These are phyloP conservation scores for Yarrowia alimentaria DNA, from an alignment of 805 yeast genomes.

Conservation along the genomic window DNA sequence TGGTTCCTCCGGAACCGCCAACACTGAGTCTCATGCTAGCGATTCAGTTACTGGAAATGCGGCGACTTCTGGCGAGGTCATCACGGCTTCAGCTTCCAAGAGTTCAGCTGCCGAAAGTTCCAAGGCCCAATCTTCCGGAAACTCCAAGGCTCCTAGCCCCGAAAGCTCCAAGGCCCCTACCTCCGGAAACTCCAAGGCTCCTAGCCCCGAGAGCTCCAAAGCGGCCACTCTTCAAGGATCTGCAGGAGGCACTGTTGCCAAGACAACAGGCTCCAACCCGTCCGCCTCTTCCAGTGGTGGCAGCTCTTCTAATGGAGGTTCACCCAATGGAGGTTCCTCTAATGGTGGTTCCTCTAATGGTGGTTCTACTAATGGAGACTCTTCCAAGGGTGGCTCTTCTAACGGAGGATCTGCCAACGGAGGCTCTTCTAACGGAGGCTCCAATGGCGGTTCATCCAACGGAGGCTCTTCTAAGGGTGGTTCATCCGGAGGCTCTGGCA, in stretches of 20 bases:
- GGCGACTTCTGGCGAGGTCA: too few species aligned
- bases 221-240: too few species aligned
- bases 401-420: slow-evolving; percentile 2
- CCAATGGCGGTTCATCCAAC: not conserved
- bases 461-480: not conserved
- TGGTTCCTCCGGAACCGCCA: too few species aligned
- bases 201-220: not conserved
- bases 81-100: too few species aligned
- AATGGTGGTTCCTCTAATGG: not conserved
- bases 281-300: too few species aligned
- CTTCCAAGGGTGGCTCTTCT: not conserved
- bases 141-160: not conserved
- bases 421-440: too few species aligned
- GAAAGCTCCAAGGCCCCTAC: not conserved
- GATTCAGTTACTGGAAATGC: too few species aligned
- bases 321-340: not conserved
- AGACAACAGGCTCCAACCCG: too few species aligned
- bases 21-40: too few species aligned
- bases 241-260: too few species aligned
- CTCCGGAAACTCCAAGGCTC: not conserved
- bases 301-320: not conserved
- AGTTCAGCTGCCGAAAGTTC: not conserved
- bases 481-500: not conserved
- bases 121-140: not conserved
- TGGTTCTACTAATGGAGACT: too few species aligned